Evolutionary conservation across 2,329 filamentous ascomycete species (phyloP).

Genomic region (Teratosphaeria viscida): DNA sequence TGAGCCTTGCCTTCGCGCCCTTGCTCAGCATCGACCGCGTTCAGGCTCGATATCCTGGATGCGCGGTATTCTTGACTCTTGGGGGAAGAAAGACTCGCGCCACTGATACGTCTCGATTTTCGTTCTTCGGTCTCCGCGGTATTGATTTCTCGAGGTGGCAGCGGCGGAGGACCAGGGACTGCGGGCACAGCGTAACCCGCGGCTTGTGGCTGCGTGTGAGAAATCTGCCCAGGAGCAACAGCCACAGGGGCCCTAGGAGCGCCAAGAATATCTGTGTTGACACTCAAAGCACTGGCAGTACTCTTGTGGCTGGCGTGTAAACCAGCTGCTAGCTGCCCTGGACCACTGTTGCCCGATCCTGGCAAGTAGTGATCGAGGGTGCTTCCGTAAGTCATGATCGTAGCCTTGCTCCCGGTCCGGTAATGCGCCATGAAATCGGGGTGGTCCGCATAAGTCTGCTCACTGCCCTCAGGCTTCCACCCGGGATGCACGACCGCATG

Average conservation of each 20-base stretch:
- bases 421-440: conserved; percentile 19
- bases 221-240: conserved; percentile 4
- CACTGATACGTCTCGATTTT: neutral
- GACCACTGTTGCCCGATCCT: neutral
- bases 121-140: neutral
- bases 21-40: neutral
- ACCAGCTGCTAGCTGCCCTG: neutral
- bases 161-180: conserved; percentile 6
- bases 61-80: neutral
- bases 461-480: conserved; percentile 5
- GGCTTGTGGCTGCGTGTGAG: conserved; percentile 15
- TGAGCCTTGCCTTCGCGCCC: neutral
- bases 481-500: conserved; percentile 31
- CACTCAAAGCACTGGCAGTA: neutral
- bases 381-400: neutral
- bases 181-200: conserved; percentile 6
- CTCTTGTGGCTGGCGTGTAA: neutral
- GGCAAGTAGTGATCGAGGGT: neutral
- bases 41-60: neutral
- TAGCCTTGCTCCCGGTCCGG: neutral
- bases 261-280: neutral
- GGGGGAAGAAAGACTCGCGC: neutral
- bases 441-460: conserved; percentile 21
- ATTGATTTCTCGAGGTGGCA: conserved; percentile 1
- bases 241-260: neutral